A percentile compares a stretch with the other conserved stretches of the same genome.
These are phyloP conservation scores for Epichloe gansuensis DNA, from an alignment of 2,329 filamentous ascomycete species.

Conservation along the genomic window DNA sequence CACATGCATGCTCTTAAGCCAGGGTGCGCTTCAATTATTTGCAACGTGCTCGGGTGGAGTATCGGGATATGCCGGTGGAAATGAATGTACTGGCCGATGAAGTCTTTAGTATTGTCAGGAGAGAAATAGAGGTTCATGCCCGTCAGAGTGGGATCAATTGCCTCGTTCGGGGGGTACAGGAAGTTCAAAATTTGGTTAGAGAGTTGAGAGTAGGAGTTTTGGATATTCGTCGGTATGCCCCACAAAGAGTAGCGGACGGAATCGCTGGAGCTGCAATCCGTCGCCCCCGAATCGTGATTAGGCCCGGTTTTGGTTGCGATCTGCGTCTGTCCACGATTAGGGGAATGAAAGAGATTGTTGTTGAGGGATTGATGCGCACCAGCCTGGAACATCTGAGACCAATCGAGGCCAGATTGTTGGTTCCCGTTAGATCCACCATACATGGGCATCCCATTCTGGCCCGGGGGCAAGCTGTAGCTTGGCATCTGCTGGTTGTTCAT, in stretches of 20 bases:
- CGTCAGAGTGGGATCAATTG: slow-evolving; percentile 39
- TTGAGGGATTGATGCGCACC: slow-evolving; percentile 54
- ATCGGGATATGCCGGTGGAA: slow-evolving; percentile 64
- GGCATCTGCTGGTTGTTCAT: slow-evolving; percentile 55
- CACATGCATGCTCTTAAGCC: slow-evolving; percentile 57
- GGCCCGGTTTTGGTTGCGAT: slow-evolving; percentile 57
- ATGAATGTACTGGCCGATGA: slow-evolving; percentile 57
- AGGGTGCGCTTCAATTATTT: slow-evolving; percentile 50
- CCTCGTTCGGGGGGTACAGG: slow-evolving; percentile 35
- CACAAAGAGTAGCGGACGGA: slow-evolving; percentile 36
- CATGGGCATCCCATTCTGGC: slow-evolving; percentile 52
- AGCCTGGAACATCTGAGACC: slow-evolving; percentile 67
- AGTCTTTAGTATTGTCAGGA: slow-evolving; percentile 55
- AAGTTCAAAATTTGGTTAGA: slow-evolving; percentile 44
- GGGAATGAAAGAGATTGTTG: slow-evolving; percentile 37
- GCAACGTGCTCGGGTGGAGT: slow-evolving; percentile 59
- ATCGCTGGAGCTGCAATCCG: slow-evolving; percentile 32
- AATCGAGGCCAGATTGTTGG: slow-evolving; percentile 55
- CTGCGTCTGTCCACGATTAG: slow-evolving; percentile 57
- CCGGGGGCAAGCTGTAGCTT: slow-evolving; percentile 49
- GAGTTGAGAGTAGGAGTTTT: slow-evolving; percentile 39
- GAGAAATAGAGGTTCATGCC: slow-evolving; percentile 50
- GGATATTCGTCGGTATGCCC: slow-evolving; percentile 32
- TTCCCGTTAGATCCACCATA: slow-evolving; percentile 47
- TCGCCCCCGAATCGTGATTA: slow-evolving; percentile 39